phyloP scores from a whole-genome alignment of 2,329 filamentous ascomycete genomes.

The Colletotrichum lupini region DNA sequence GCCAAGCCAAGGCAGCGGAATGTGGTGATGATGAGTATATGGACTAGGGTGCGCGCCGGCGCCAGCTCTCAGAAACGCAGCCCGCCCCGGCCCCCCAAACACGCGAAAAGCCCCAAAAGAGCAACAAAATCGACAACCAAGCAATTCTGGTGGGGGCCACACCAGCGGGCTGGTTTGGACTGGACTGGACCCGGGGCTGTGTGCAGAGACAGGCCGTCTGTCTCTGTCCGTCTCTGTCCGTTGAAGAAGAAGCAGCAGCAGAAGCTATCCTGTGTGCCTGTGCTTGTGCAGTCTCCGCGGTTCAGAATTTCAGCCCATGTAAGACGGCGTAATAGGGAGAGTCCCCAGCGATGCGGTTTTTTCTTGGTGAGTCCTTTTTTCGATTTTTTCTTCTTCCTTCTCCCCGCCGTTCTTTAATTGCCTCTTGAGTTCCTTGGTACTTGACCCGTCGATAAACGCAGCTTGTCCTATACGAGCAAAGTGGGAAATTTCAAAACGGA shows the following conservation, averaged over 20 bases:
- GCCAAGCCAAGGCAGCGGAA: not conserved
- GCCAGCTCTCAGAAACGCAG: not conserved
- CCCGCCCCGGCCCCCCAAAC: not conserved
- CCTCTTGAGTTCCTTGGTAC: not conserved
- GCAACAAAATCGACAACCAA: not conserved
- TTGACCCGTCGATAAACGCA: not conserved
- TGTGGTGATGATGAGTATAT: not conserved
- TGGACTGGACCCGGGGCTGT: slow-evolving; percentile 12
- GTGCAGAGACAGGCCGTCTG: not conserved
- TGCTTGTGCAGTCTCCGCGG: too few species aligned
- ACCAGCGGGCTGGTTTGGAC: slow-evolving; percentile 2
- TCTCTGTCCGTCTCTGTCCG: not conserved
- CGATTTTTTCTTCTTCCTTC: not conserved
- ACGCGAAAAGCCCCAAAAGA: not conserved
- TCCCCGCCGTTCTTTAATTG: not conserved
- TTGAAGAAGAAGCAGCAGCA: not conserved
- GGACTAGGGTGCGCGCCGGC: not conserved
- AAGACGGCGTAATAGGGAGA: slow-evolving; percentile 1
- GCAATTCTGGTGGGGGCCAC: not conserved
- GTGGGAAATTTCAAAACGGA: not conserved
- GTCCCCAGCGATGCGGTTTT: not conserved
- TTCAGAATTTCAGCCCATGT: not conserved
- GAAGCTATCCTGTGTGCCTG: not conserved
- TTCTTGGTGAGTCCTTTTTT: not conserved
- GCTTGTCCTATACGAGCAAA: not conserved